Base-by-base conservation (phyloP, 2,329 filamentous ascomycete genomes). In the Scedosporium aurantiacum region DNA sequence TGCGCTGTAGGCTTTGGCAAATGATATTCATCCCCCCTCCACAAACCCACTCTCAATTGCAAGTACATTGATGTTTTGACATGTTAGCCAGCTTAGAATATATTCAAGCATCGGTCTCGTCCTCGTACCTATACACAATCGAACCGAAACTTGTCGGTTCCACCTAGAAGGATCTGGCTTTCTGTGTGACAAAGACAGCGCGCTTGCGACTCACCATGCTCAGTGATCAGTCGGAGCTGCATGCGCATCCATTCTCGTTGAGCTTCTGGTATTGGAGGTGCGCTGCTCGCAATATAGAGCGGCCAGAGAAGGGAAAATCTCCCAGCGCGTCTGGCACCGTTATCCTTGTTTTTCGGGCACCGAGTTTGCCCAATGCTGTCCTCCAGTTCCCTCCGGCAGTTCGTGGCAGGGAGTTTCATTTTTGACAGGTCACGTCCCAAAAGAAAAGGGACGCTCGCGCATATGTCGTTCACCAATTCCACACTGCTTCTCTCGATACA, bases 231-330 rank as follows among this genome's bases (percentile, higher is more conserved):
- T n/a, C 28, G 57, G 23, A 64, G 37, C 25, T 64, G 63, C 55
- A 54, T 45, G 12, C 60, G 62, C 58, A 64, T 62, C 63, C 63
- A 64, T 25, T 56, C 45, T 21, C 62, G 57, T 47, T 63, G 60
- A 45, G 18, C 41, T 37, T 61, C 58, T n/a, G 62, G 60, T 27
- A 63, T 40, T 4, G 43, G 54, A 2, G 55, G n/a, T 25, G 60
- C 43, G 62, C 62, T 61, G 23, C 57, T 61, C 16, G 60, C 62
- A 27, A 64, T 52, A 58, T 62, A 40, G 5, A 64, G 55, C n/a
- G 63, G 63, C 63, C 63, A 64, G 18, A 64, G 58, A 18, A 64
- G 58, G 16, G 62, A 64, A 43, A 61, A 64, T n/a, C 60, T 63
- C 25, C 63, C 63, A 28, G 52, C 21, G 10, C 40, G 25, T 16